Percentiles rank a stretch among this genome's conserved stretches.
Evolutionary conservation across 352 stramenopile genomes (phyloP).

Genomic region (Phytopythium montanum): DNA sequence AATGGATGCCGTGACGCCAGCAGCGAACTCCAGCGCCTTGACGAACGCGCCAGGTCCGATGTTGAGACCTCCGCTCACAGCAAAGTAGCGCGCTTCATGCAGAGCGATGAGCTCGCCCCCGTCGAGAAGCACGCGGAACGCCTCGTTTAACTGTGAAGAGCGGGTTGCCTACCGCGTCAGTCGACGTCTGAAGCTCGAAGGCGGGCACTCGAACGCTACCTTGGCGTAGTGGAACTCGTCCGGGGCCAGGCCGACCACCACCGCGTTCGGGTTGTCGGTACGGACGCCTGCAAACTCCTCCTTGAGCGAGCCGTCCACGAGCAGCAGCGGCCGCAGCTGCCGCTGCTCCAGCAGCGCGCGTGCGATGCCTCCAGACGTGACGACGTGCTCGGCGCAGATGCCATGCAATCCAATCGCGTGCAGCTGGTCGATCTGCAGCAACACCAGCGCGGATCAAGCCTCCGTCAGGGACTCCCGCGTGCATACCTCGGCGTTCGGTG

Average conservation of each 20-base stretch:
- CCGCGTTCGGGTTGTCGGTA: constrained; percentile 38
- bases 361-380: constrained; percentile 43
- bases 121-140: constrained; percentile 45
- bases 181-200: background rate
- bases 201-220: constrained; percentile 11
- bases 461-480: too few relatives aligned
- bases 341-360: constrained; percentile 31
- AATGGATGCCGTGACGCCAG: constrained; percentile 31
- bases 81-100: constrained; percentile 51
- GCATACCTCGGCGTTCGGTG: too few relatives aligned
- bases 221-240: constrained; percentile 57
- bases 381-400: constrained; percentile 33
- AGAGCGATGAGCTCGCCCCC: constrained; percentile 50
- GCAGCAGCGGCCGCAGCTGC: constrained; percentile 36
- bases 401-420: constrained; percentile 38
- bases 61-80: constrained; percentile 40
- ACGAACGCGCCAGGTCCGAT: constrained; percentile 54
- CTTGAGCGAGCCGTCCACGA: constrained; percentile 40
- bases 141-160: constrained; percentile 51
- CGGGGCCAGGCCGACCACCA: constrained; percentile 50
- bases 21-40: constrained; percentile 44
- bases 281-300: constrained; percentile 41
- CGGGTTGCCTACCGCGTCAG: background rate
- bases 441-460: too few relatives aligned
- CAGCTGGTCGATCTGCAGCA: constrained; percentile 32